Conservation (phyloP, 1,284 basidiomycete species). For the Papiliotrema laurentii region DNA sequence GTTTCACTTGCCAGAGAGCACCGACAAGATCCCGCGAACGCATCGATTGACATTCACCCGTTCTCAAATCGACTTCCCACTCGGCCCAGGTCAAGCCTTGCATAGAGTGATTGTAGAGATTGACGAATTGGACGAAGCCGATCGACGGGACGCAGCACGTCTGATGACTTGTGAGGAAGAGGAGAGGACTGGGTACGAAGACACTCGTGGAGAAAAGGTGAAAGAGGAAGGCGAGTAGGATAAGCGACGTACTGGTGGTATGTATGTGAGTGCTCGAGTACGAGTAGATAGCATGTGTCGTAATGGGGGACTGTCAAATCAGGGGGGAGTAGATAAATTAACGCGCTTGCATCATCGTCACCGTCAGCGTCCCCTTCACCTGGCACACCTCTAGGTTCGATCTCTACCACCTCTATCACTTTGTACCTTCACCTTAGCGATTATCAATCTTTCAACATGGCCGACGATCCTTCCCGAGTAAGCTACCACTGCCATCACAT, state of each 20-base stretch:
- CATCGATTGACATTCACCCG: slow-evolving; percentile 49
- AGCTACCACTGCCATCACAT: slow-evolving; percentile 6
- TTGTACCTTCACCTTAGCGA: no score
- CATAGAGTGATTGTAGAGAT: slow-evolving; percentile 53
- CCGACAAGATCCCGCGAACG: slow-evolving; percentile 46
- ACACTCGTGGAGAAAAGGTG: slow-evolving; percentile 16
- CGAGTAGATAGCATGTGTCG: no score
- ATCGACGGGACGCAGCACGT: slow-evolving; percentile 9
- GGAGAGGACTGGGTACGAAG: slow-evolving; percentile 16
- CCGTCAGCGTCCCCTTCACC: no score
- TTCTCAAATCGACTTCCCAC: slow-evolving; percentile 66
- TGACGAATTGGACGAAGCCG: slow-evolving; percentile 22
- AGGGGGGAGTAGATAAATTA: no score
- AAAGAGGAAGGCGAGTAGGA: slow-evolving; percentile 17
- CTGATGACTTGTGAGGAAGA: slow-evolving; percentile 29
- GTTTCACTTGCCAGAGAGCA: slow-evolving; percentile 64
- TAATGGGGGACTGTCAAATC: no score
- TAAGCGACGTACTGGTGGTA: no score
- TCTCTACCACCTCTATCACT: no score
- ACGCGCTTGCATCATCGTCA: no score
- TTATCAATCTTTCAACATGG: no score
- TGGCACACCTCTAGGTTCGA: no score
- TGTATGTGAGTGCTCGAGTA: no score
- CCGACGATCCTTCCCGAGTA: slow-evolving; percentile 34
- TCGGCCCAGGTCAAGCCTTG: slow-evolving; percentile 64